Base-by-base conservation (phyloP, 164 flowering plant species). In the Sedum album region DNA sequence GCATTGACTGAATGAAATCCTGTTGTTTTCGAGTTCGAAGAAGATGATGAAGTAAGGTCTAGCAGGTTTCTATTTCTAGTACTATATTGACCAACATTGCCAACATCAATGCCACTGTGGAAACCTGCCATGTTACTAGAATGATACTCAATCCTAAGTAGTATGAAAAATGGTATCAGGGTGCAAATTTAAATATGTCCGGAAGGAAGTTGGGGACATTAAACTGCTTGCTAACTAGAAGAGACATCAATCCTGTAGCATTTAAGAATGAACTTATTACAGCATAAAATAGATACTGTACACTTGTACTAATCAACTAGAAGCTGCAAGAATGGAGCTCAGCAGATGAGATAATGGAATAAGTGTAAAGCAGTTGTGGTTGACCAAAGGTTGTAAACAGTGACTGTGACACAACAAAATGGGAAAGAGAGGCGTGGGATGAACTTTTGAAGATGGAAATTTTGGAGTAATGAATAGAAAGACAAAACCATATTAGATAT, bases 131-230 rank as follows among this genome's bases (percentile, higher is more conserved):
- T 49, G 55, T 49, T 49, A 49, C 55, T 49, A 18, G 25, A 49
- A 18, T 5, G 55, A 49, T 49, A n/a, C n/a, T 49, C 21, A 13
- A 49, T 15, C 18, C 25, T 5, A 49, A 18, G 55, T 20, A 23
- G 55, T 49, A 18, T 13, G n/a, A 18, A 49, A 49, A 49, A 49
- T 1, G 23, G 18, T 49, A 49, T n/a, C 55, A 49, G 55, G 55
- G 55, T 49, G 55, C 55, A 0, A 5, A 18, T 49, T 49, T 49
- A 49, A 18, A 49, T 49, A 49, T 4, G 6, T 4, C 5, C 4
- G 55, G 55, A 49, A 18, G 55, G 55, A 7, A 49, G 55, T 49
- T 49, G 55, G 55, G 55, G 25, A 49, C 55, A 49, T 49, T 49
- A 49, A 49, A 49, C 55, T 49, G 25, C 55, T 49, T 13, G 51